Evolutionary conservation across 176 grass and related monocot species (phyloP).

Genomic region (Typha latifolia): DNA sequence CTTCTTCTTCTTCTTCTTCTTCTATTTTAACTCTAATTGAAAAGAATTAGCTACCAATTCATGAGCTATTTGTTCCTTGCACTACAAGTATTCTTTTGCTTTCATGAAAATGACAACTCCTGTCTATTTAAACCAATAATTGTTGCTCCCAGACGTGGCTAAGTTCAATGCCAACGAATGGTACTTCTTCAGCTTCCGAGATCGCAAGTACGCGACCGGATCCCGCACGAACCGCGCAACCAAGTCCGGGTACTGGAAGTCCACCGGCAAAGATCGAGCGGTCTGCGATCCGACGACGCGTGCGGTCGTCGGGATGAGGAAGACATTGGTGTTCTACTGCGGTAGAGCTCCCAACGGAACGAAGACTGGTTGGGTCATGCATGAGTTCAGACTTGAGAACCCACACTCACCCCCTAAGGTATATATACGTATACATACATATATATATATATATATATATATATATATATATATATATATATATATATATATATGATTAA

Average conservation of each 20-base stretch:
- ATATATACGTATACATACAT: background rate
- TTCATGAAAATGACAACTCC: background rate
- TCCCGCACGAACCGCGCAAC: slow-evolving; percentile 6
- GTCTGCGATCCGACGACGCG: background rate
- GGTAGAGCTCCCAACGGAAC: slow-evolving; percentile 3
- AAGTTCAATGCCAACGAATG: slow-evolving; percentile 5
- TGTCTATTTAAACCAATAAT: background rate
- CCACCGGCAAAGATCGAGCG: slow-evolving; percentile 3
- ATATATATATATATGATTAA: no score
- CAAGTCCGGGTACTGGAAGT: slow-evolving; percentile 7
- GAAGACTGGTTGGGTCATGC: slow-evolving; percentile 3
- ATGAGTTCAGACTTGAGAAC: slow-evolving; percentile 6
- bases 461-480: background rate
- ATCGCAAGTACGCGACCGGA: slow-evolving; percentile 8
- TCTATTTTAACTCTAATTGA: no score
- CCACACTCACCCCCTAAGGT: slow-evolving; percentile 5
- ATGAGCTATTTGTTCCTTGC: background rate
- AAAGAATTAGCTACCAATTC: no score
- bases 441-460: background rate
- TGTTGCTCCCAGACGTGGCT: background rate
- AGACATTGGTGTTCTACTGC: slow-evolving; percentile 5
- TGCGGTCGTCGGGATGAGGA: slow-evolving; percentile 2
- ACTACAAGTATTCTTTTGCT: background rate
- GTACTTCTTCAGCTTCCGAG: slow-evolving; percentile 10
- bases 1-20: no score